A percentile compares a stretch with the other conserved stretches of the same genome.
phyloP scores from a whole-genome alignment of 768 basidiomycete species.

The Suillus cothurnatus region DNA sequence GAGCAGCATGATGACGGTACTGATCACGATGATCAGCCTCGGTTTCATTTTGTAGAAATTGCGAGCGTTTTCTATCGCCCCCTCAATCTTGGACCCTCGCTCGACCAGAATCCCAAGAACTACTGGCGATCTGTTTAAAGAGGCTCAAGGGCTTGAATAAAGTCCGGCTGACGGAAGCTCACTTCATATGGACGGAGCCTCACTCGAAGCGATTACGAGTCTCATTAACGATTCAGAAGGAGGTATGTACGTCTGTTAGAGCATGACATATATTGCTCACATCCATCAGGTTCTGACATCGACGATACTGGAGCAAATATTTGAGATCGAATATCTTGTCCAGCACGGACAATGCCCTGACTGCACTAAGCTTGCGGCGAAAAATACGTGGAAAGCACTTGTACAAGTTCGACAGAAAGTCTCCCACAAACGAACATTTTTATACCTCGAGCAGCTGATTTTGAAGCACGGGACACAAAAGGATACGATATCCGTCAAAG shows the following conservation, averaged over 20 bases:
- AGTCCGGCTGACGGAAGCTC: slow-evolving; percentile 96
- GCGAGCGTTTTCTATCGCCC: slow-evolving; percentile 93
- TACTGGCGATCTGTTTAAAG: slow-evolving; percentile 92
- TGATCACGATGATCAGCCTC: slow-evolving; percentile 54
- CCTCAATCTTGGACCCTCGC: slow-evolving; percentile 86
- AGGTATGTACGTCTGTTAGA: slow-evolving; percentile 51
- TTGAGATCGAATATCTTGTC: slow-evolving; percentile 94
- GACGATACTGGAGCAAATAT: slow-evolving; percentile 96
- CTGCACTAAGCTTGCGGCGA: slow-evolving; percentile 92
- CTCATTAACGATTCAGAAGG: slow-evolving; percentile 97
- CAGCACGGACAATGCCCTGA: slow-evolving; percentile 95
- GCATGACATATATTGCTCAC: background rate
- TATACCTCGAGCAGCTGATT: slow-evolving; percentile 97
- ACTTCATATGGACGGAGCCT: slow-evolving; percentile 99
- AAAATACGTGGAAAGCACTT: slow-evolving; percentile 98
- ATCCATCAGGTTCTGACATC: slow-evolving; percentile 76
- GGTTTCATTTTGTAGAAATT: slow-evolving; percentile 92
- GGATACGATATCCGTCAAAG: slow-evolving; percentile 91
- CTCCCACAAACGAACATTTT: slow-evolving; percentile 95
- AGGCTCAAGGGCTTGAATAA: slow-evolving; percentile 93
- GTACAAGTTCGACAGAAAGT: slow-evolving; percentile 99
- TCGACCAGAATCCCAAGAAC: slow-evolving; percentile 87
- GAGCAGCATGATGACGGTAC: background rate
- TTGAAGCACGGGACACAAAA: slow-evolving; percentile 96
- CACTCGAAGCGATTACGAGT: slow-evolving; percentile 92